These are phyloP conservation scores for Fusarium nisikadoi DNA, from an alignment of 2,329 filamentous ascomycete genomes.

Conservation along the genomic window DNA sequence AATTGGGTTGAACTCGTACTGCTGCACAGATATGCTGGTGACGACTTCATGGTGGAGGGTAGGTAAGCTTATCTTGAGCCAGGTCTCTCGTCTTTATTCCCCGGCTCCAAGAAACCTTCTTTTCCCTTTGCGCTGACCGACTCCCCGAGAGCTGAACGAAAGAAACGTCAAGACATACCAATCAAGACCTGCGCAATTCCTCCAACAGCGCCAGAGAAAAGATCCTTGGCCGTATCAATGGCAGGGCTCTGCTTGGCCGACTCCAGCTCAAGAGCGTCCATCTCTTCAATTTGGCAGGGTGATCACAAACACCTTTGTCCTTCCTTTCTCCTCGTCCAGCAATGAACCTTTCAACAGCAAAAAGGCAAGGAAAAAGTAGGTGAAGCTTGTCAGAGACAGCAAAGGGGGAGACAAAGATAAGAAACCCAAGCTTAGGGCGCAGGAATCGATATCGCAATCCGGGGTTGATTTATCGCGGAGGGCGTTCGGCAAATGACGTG, in stretches of 20 bases:
- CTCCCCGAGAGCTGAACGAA: background rate
- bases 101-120: constrained; percentile 48
- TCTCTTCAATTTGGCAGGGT: constrained; percentile 13
- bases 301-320: background rate
- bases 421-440: constrained; percentile 10
- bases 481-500: constrained; percentile 44
- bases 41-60: constrained; percentile 19
- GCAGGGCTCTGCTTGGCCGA: constrained; percentile 49
- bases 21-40: background rate
- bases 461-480: constrained; percentile 40
- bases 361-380: background rate
- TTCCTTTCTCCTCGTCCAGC: background rate
- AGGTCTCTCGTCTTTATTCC: background rate
- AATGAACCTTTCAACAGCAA: background rate
- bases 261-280: constrained; percentile 52
- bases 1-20: background rate
- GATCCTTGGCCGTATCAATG: constrained; percentile 81
- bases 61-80: constrained; percentile 9
- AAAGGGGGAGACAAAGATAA: constrained; percentile 3
- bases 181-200: constrained; percentile 94
- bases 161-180: constrained; percentile 61
- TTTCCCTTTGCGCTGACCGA: constrained; percentile 22
- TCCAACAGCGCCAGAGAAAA: constrained; percentile 89
- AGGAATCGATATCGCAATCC: constrained; percentile 38
- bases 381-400: background rate